Evolutionary conservation across 2,329 filamentous ascomycete species (phyloP), one percentile per base, ranked within the genome.

Genomic region (Colletotrichum filicis): DNA sequence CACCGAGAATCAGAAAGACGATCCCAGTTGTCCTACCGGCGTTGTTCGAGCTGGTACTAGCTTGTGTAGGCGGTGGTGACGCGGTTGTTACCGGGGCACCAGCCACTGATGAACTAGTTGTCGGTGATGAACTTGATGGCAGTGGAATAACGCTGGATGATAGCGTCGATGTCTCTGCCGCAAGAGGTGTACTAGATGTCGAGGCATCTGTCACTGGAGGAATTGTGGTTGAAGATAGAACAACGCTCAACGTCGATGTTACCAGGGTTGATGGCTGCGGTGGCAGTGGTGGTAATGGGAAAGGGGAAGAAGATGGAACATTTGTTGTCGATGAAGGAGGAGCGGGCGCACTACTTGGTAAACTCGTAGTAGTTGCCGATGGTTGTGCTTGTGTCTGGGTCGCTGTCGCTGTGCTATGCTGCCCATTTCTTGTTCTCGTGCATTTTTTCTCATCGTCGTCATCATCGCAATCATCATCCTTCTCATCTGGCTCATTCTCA

Each of bases 371-470:
- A 9, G 49, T 24, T 24, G n/a, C 19, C 4, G 49, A 53, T n/a
- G 49, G n/a, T 8, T 53, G 49, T 53, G 22, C 12, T 24, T n/a
- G 49, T 12, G 49, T 14, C 22, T 11, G 49, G 11, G 49, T 53
- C 49, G n/a, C 8, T 53, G 49, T 24, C 5, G 49, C 49, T 2
- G 49, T 53, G n/a, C 49, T 24, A 11, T 53, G 19, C n/a, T 8
- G 9, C 37, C 24, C 19, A 30, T 12, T 46, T 55, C 46, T 28
- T 5, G 46, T 66, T 8, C 56, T 59, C 12, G 8, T 68, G 22
- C 66, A 57, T 8, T n/a, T 68, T 11, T 37, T 62, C 52, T 68
- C 66, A 7, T 68, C 66, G 7, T 68, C 59, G 1, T 64, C 59
- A 2, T 58, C 59, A 14, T 68, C 66, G 4, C 66, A 64, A 4